Conservation (phyloP, 176 grass and related monocot species). For the Eragrostis nindensis region DNA sequence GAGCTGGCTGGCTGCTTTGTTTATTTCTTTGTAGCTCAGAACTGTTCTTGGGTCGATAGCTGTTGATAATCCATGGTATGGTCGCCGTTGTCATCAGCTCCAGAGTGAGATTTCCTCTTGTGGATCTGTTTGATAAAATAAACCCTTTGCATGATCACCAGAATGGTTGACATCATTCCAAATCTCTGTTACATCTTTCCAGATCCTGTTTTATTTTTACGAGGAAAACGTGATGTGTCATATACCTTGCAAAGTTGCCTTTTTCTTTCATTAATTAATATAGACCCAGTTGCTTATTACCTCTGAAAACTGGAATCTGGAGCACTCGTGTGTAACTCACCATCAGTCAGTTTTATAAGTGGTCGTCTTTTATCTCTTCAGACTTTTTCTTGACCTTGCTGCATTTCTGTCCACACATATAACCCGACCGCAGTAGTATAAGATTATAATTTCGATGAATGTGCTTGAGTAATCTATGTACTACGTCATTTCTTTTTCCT, state of each 20-base stretch:
- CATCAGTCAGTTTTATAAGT: constrained; percentile 2
- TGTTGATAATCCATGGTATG: background rate
- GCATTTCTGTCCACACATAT: constrained; percentile 24
- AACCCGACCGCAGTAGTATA: background rate
- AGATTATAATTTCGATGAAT: background rate
- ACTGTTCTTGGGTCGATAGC: background rate
- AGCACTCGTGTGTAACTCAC: background rate
- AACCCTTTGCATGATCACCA: background rate
- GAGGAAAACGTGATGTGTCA: background rate
- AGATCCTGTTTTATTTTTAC: background rate
- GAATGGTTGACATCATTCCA: constrained; percentile 29
- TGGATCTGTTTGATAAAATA: constrained; percentile 12
- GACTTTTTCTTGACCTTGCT: constrained; percentile 10
- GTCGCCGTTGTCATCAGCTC: background rate
- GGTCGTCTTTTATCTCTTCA: constrained; percentile 16
- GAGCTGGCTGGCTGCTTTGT: background rate
- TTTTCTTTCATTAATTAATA: constrained; percentile 29
- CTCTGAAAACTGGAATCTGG: background rate
- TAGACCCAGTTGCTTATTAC: constrained; percentile 24
- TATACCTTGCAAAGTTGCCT: constrained; percentile 17
- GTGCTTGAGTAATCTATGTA: constrained; percentile 4
- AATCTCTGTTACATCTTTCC: constrained; percentile 10
- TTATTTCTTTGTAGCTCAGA: constrained; percentile 17
- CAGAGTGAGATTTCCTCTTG: background rate
- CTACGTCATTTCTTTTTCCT: background rate